A percentile compares a stretch with the other conserved stretches of the same genome.
Conservation (phyloP, 305 asterid genomes). For the Solanum hybrid region DNA sequence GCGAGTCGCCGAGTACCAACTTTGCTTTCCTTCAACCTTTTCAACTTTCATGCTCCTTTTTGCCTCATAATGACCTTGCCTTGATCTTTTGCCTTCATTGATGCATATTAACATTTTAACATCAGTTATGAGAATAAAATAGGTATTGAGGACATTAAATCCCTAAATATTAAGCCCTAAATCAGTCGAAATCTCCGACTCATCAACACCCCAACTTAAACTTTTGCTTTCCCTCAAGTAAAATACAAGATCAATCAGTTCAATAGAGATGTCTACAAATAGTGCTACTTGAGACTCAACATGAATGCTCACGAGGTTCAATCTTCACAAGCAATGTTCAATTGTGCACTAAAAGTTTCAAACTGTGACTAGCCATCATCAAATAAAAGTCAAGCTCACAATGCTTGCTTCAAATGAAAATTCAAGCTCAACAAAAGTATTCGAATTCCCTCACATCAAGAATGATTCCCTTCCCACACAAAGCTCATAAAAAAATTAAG, state of each 20-base stretch:
- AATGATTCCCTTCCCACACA: neutral
- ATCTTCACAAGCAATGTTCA: neutral
- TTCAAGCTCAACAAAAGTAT: neutral
- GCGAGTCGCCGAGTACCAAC: neutral
- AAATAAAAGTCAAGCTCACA: neutral
- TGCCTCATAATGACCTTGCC: neutral
- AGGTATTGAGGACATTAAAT: neutral
- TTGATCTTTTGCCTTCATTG: neutral
- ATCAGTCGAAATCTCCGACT: neutral
- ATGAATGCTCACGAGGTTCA: neutral
- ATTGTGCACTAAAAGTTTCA: neutral
- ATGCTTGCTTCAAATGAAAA: neutral
- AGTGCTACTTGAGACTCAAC: neutral
- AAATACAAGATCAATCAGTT: neutral
- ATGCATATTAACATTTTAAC: neutral
- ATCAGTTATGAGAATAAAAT: neutral
- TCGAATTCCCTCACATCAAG: neutral
- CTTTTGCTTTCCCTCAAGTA: neutral
- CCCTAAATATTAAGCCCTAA: neutral
- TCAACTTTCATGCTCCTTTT: neutral
- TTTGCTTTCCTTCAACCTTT: neutral
- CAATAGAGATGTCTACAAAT: neutral
- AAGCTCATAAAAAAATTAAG: neutral
- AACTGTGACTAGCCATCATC: neutral
- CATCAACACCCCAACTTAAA: neutral